These are phyloP conservation scores for Eucalyptus regnans DNA, from an alignment of 345 rosid species.

Conservation along the genomic window DNA sequence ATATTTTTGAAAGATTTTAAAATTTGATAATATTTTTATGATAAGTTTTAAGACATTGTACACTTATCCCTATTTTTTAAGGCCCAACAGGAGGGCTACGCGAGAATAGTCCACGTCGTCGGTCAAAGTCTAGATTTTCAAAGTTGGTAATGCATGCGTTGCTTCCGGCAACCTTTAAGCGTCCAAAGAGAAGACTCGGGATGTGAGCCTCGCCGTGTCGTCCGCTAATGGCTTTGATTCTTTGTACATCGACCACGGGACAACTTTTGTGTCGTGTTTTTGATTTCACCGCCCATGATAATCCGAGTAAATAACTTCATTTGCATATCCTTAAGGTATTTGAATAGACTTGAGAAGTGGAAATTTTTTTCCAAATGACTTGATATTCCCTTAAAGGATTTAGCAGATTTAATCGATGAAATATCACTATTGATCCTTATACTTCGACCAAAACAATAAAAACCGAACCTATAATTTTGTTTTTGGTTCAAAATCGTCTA, in stretches of 20 bases:
- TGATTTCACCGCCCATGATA: background rate
- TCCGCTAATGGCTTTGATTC: background rate
- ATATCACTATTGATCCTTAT: background rate
- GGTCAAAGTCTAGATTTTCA: background rate
- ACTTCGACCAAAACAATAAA: background rate
- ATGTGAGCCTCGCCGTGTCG: background rate
- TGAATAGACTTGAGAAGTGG: background rate
- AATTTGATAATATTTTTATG: rapidly evolving
- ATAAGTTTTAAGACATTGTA: rapidly evolving
- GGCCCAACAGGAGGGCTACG: background rate
- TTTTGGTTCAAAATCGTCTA: background rate
- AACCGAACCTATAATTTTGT: background rate
- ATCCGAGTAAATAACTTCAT: background rate
- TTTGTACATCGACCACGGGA: background rate
- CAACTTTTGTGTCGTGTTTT: background rate
- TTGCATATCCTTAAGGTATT: background rate
- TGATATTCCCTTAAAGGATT: background rate
- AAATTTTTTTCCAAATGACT: background rate
- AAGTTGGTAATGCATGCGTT: background rate
- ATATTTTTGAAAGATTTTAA: rapidly evolving
- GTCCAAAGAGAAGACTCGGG: background rate
- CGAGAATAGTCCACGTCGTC: background rate
- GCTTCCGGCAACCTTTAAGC: background rate
- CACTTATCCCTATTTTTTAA: background rate
- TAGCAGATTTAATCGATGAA: background rate